Base-by-base conservation (phyloP, 2,329 filamentous ascomycete genomes). In the Cytospora piceae region DNA sequence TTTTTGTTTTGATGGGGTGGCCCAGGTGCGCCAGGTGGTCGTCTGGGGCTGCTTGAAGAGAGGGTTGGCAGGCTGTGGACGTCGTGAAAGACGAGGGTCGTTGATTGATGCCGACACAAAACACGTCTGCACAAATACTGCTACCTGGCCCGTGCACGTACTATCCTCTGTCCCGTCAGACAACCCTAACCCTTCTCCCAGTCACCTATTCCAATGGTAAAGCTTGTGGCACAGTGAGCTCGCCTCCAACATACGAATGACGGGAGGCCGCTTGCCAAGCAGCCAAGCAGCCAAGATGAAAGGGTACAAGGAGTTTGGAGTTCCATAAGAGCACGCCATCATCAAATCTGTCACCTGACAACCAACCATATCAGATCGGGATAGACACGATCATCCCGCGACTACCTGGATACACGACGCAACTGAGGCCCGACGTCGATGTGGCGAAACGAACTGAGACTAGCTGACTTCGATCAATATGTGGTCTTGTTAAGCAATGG, bases 41-140 rank as follows among this genome's bases (percentile, higher is more conserved):
- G 53, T 63, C 57, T 58, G 65, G 62, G 65, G 65, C 65, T 67
- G 65, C 65, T 56, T 65, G 65, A 29, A 67, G 65, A 65, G 62
- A 57, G 59, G 58, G 42, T 53, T 51, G 63, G 58, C 58, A 67
- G 57, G 51, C 42, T 63, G 65, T 57, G 62, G 62, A 58, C 51
- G 53, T 61, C 14, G 52, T 58, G 52, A 54, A 53, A 61, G 46
- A 66, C 61, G 61, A 63, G 61, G 61, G 56, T 63, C 53, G 53
- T 57, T 63, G 53, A 63, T 61, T 52, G 59, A 63, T 60, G 57
- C 53, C 52, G 58, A 52, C 63, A 54, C 58, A 60, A 64, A 60
- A 58, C 56, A 53, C 49, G 62, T 60, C 62, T 60, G 62, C 62
- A 64, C 62, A 64, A 64, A 64, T 64, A 64, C 22, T 39, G 51